Base-by-base conservation (phyloP, 129 eudicot species). In the Ambrosia trifida region DNA sequence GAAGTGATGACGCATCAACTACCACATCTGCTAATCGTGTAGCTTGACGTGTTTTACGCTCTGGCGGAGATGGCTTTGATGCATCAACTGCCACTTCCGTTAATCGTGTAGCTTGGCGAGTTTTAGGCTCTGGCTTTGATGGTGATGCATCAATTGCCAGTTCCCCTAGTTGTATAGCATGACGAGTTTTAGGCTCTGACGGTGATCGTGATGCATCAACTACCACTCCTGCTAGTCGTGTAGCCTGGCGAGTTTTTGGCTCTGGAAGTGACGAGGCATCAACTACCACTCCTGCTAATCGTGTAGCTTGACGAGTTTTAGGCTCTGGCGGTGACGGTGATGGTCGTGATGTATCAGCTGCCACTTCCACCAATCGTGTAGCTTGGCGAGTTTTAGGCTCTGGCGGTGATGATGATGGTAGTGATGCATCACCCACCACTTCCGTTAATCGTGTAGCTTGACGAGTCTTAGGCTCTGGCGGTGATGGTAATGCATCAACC, bases 301-400 rank as follows among this genome's bases (percentile, higher is more conserved):
- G 68, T 72, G 14, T 58, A 57, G 44, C 56, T 24, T 72, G 41
- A 17, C 47, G 33, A 40, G 66, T 40, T 41, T 75, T 66, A 53
- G 49, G 66, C 30, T 41, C 58, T 44, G 68, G 58, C 18, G 69
- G 40, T 17, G 67, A 50, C 11, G 36, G 40, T n/a, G 53, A 7
- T 17, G 33, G 11, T 56, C 52, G 4, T 43, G 72, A 50, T 73
- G 30, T 64, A 46, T 45, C 49, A 44, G 11, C 19, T 36, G 40
- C 41, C 5, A 1, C 6, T 61, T 20, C 40, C 3, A 61, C 49
- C 17, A 1, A 51, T 17, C 30, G 70, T 18, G 38, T 63, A 64
- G 79, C 56, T 51, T 64, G n/a, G 19, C 54, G 50, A 46, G 69
- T 72, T 72, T 72, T 53, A 9, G 50, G 61, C 17, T 28, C 56